Conservation (phyloP, 2,329 filamentous ascomycete species). For the Ilyonectria mors-panacis region DNA sequence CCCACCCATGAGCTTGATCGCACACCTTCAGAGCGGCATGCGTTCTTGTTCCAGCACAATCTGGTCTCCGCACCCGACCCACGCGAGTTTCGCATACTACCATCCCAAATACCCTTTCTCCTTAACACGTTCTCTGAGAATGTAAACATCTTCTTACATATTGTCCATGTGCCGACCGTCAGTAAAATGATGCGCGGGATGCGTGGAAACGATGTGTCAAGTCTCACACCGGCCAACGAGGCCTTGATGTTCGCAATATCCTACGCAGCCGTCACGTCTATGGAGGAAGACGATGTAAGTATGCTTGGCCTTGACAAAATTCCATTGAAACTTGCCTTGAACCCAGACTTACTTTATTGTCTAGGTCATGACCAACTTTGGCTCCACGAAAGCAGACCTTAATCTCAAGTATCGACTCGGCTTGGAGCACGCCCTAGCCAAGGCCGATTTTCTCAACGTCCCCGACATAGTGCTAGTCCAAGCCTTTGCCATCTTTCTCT, state of each 20-base stretch:
- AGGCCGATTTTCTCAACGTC: conserved; percentile 72
- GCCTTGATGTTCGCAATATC: conserved; percentile 71
- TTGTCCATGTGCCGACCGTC: conserved; percentile 64
- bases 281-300: conserved; percentile 71
- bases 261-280: conserved; percentile 68
- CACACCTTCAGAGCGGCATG: conserved; percentile 62
- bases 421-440: conserved; percentile 72
- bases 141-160: conserved; percentile 61
- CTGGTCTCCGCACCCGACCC: conserved; percentile 51
- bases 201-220: conserved; percentile 49
- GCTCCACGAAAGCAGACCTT: conserved; percentile 61
- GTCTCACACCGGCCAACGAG: conserved; percentile 61
- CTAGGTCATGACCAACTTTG: conserved; percentile 66
- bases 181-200: conserved; percentile 51
- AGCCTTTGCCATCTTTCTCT: conserved; percentile 72
- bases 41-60: conserved; percentile 67
- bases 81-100: conserved; percentile 63
- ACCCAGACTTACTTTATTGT: neutral
- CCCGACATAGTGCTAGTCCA: conserved; percentile 74
- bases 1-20: conserved; percentile 59
- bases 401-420: conserved; percentile 66
- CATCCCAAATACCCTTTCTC: conserved; percentile 69
- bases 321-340: conserved; percentile 1
- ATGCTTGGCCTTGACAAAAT: too few relatives aligned
- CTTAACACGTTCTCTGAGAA: conserved; percentile 66